Evolutionary conservation across 768 basidiomycete genomes (phyloP).

Genomic region (Sporobolomyces roseus): DNA sequence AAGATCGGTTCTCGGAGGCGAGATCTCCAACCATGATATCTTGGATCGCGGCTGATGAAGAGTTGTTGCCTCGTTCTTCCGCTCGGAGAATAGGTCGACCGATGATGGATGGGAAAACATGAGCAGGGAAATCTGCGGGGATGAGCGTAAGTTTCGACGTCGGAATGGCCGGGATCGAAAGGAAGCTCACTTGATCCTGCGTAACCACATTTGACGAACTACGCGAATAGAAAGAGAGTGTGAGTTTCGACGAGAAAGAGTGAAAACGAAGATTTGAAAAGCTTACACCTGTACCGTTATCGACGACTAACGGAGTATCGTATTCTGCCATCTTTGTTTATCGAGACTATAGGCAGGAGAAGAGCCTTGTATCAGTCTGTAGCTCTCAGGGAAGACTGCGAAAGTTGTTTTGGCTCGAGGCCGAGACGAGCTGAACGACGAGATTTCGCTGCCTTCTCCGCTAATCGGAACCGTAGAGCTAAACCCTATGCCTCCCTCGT

Average conservation of each 20-base stretch:
- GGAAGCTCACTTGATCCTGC: conserved; percentile 63
- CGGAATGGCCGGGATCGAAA: too few relatives aligned
- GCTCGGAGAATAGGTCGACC: conserved; percentile 96
- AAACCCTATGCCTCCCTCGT: too few relatives aligned
- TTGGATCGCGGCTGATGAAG: conserved; percentile 78
- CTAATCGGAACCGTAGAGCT: too few relatives aligned
- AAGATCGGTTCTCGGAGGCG: conserved; percentile 87
- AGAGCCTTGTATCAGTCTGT: not conserved
- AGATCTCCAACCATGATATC: conserved; percentile 99
- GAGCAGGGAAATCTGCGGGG: conserved; percentile 74
- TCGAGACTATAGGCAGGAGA: not conserved
- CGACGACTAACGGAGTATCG: conserved; percentile 63
- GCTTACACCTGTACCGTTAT: conserved; percentile 82
- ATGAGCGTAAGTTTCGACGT: not conserved
- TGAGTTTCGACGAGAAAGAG: not conserved
- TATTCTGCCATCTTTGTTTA: conserved; percentile 27
- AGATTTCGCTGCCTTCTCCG: too few relatives aligned
- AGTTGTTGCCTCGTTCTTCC: conserved; percentile 67
- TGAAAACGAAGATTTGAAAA: not conserved
- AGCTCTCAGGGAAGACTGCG: not conserved
- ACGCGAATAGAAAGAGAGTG: conserved; percentile 18
- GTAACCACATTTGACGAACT: conserved; percentile 89
- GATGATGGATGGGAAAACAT: conserved; percentile 94
- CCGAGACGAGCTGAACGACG: too few relatives aligned
- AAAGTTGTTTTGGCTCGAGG: not conserved